A percentile compares a stretch with the other conserved stretches of the same genome.
phyloP scores from a whole-genome alignment of 2,329 filamentous ascomycete species.

The Hymenoscyphus fraxineus region DNA sequence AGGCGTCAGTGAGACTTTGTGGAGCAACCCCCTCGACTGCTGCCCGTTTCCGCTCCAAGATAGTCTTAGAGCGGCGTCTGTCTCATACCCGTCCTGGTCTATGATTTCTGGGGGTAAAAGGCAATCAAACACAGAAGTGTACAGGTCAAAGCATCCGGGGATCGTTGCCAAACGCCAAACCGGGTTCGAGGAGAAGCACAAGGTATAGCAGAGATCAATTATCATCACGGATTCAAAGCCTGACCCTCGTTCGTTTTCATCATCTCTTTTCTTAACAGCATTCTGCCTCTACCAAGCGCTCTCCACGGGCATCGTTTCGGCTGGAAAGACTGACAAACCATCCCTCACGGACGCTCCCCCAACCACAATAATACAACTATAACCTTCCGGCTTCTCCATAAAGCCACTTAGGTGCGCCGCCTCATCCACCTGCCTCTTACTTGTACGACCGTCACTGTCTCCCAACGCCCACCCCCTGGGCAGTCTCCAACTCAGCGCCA shows the following conservation, averaged over 20 bases:
- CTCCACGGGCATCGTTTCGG: slow-evolving; percentile 23
- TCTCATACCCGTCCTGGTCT: slow-evolving; percentile 23
- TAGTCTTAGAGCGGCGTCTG: slow-evolving; percentile 23
- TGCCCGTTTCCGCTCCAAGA: slow-evolving; percentile 22
- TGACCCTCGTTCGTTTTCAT: slow-evolving; percentile 8
- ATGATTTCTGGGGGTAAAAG: slow-evolving; percentile 20
- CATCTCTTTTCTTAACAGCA: slow-evolving; percentile 14
- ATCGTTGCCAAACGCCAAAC: slow-evolving; percentile 2
- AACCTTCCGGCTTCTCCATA: slow-evolving; percentile 11
- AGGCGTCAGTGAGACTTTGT: slow-evolving; percentile 1
- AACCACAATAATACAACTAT: slow-evolving; percentile 12
- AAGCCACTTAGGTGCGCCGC: slow-evolving; percentile 12
- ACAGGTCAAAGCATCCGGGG: slow-evolving; percentile 14
- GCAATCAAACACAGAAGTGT: slow-evolving; percentile 25
- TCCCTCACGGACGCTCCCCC: slow-evolving; percentile 3
- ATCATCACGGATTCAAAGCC: not conserved
- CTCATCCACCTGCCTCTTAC: slow-evolving; percentile 9
- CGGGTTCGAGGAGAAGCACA: not conserved
- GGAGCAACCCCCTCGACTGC: slow-evolving; percentile 14
- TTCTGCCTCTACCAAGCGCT: slow-evolving; percentile 18
- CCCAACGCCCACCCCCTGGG: slow-evolving; percentile 7
- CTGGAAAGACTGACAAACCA: slow-evolving; percentile 12
- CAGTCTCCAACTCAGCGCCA: slow-evolving; percentile 8
- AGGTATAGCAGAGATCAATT: slow-evolving; percentile 8
- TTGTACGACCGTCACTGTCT: slow-evolving; percentile 13